Base-by-base conservation (phyloP, 805 yeast species). In the Citeromyces matritensis region DNA sequence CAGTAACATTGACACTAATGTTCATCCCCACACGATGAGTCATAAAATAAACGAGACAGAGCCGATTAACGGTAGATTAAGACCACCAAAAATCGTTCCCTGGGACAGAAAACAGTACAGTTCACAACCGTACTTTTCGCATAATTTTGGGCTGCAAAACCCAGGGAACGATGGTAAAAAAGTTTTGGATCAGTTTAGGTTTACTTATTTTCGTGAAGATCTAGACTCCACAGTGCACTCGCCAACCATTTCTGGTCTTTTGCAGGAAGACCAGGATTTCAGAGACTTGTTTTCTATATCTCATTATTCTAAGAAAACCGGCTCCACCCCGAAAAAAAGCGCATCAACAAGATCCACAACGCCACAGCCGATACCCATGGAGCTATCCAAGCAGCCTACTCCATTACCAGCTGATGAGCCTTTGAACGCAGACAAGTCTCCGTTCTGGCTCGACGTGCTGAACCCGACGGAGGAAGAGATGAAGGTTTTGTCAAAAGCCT, bases 381-480 rank as follows among this genome's bases (percentile, higher is more conserved):
- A 25, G 12, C 12, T 25, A 9, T 25, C 27, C 9, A 29, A 11
- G 23, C 11, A 24, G 14, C 30, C 24, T 7, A 31, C 30, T 9
- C 33, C 29, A 25, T 14, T 27, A 12, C 23, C 30, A 9, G 15
- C 14, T 10, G 30, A 17, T 26, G 9, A 14, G 27, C 25, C 29
- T 31, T 6, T 26, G 41, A 10, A 47, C 50, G 3, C 47, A 51
- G 3, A 40, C 50, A 3, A 60, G 6, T 60, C 73, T 2, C 86
- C 94, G 11, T 85, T 88, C 62, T 88, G 98, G 98, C 62, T 88
- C 8, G 97, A 88, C 51, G 80, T 88, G 9, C 57, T 82, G 35
- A 79, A 83, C 45, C 98, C 98, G 8, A 81, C 94, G 0, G 97
- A 91, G 46, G 96, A 85, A 42, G 98, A 88, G 51, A 83, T 91